Conservation (phyloP, 1,284 basidiomycete genomes). For the Xerocomus nothofagi region DNA sequence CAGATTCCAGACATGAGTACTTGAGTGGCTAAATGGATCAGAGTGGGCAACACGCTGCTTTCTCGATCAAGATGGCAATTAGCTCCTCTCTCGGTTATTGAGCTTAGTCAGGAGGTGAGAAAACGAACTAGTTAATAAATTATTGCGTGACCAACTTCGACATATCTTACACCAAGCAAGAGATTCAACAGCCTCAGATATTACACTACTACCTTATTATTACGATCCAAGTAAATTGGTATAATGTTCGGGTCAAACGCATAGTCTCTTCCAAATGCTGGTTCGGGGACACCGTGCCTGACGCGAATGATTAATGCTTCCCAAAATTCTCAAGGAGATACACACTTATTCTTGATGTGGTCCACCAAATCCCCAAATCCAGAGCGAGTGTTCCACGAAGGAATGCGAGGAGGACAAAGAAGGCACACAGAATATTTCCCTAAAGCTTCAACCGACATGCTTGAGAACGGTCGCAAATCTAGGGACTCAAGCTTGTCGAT, state of each 20-base stretch:
- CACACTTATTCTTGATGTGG: slow-evolving; percentile 25
- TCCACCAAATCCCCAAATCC: slow-evolving; percentile 18
- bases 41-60: not conserved
- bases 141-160: too few species aligned
- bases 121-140: too few species aligned
- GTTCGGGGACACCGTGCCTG: slow-evolving; percentile 25
- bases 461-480: slow-evolving; percentile 1
- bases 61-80: not conserved
- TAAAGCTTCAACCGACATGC: slow-evolving; percentile 1
- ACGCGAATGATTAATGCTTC: not conserved
- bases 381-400: slow-evolving; percentile 30
- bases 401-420: slow-evolving; percentile 29
- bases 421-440: slow-evolving; percentile 27
- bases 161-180: not conserved
- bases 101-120: slow-evolving; percentile 36
- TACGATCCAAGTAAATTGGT: slow-evolving; percentile 18
- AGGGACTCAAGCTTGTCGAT: slow-evolving; percentile 1
- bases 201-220: not conserved
- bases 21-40: slow-evolving; percentile 37
- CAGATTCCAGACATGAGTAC: slow-evolving; percentile 81
- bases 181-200: not conserved
- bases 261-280: slow-evolving; percentile 24
- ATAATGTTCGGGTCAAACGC: slow-evolving; percentile 24
- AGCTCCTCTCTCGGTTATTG: not conserved
- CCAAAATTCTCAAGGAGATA: not conserved